Evolutionary conservation across 176 grass and related monocot species (phyloP), one percentile per base, ranked within the genome.

Genomic region (Zoysia japonica): DNA sequence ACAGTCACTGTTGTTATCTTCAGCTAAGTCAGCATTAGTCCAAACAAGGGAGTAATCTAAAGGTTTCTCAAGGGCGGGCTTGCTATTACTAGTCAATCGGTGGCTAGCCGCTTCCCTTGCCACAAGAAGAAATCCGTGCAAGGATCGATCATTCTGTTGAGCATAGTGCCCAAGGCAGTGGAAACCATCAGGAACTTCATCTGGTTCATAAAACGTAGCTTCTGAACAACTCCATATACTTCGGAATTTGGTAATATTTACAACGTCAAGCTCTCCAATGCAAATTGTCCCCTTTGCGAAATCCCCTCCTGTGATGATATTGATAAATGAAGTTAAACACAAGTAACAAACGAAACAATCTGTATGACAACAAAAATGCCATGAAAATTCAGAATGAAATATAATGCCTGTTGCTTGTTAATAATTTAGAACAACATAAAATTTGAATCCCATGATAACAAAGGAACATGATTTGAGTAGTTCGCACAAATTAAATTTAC

Each of bases 111-210:
- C 77, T 85, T 91, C 95, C 81, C 88, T 94, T 77, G 83, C 92
- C 65, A 90, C 86, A 56, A 98, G 81, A 82, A 98, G 85, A 85
- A 85, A 98, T 46, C 90, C 92, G 10, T 92, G 88, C 71, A 94
- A 83, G 28, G 83, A 81, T 43, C 39, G 65, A 61, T 87, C 65
- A 65, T 87, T 90, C 19, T 37, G 71, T 72, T 94, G 95, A 63
- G 61, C 83, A n/a, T 94, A 94, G 78, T 98, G 95, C 10, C 95
- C 90, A 62, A 98, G 90, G 81, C 90, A 92, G 68, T 90, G 71
- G 75, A 98, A 98, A 20, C 90, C 90, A 20, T 91, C 75, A 48
- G 95, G 92, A 83, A 94, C 7, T 43, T 82, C 87, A 71, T 76
- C 71, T 7, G 95, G 95, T 78, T 92, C 83, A 70, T 89, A 98